Evolutionary conservation across 805 yeast species (phyloP).

Genomic region (Pichia eremophila): DNA sequence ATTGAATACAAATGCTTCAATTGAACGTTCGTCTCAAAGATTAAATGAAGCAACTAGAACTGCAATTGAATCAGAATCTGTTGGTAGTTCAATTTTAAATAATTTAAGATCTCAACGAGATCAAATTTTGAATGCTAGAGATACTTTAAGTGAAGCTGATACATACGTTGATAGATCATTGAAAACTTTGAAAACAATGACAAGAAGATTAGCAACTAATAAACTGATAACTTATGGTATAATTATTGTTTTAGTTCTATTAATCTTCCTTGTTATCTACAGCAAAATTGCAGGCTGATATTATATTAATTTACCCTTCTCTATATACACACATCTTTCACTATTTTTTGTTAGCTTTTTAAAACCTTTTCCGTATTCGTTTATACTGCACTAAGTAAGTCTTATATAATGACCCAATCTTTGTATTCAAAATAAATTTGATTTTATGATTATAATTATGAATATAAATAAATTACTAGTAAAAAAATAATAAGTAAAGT

Average conservation of each 20-base stretch:
- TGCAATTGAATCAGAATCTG: conserved; percentile 84
- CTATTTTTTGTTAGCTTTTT: too few relatives aligned
- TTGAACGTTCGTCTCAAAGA: conserved; percentile 77
- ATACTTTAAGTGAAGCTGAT: conserved; percentile 83
- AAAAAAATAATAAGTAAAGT: not conserved
- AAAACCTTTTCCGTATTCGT: too few relatives aligned
- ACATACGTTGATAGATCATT: conserved; percentile 84
- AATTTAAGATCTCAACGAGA: conserved; percentile 91
- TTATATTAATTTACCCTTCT: not conserved
- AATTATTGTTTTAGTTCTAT: conserved; percentile 72
- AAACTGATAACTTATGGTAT: conserved; percentile 85
- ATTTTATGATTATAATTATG: too few relatives aligned
- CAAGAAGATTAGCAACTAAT: conserved; percentile 86
- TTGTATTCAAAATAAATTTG: too few relatives aligned
- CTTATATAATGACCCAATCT: too few relatives aligned
- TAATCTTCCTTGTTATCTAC: conserved; percentile 75
- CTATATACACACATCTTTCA: not conserved
- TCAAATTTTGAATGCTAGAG: conserved; percentile 78
- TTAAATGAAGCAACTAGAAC: conserved; percentile 80
- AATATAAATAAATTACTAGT: not conserved
- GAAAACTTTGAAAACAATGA: conserved; percentile 81
- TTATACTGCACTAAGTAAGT: too few relatives aligned
- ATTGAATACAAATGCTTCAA: conserved; percentile 64
- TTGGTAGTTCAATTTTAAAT: conserved; percentile 83
- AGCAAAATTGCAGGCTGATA: conserved; percentile 63